Evolutionary conservation across 2,329 filamentous ascomycete species (phyloP).

Genomic region (Penicillium glabrum): DNA sequence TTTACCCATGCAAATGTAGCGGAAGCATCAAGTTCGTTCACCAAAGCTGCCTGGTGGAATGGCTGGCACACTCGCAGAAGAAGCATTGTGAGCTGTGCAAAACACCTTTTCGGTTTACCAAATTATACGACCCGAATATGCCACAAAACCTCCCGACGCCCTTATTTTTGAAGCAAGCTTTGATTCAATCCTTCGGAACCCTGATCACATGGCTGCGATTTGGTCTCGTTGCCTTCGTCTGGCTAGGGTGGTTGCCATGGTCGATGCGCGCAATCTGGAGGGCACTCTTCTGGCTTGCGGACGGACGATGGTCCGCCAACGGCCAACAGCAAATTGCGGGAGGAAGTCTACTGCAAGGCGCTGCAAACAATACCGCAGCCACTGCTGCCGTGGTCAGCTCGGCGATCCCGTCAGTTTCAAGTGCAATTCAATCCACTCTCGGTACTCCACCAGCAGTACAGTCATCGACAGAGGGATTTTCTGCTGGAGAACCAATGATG

Average conservation of each 20-base stretch:
- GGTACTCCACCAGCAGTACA: slow-evolving; percentile 31
- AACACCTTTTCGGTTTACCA: slow-evolving; percentile 96
- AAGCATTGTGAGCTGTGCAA: slow-evolving; percentile 99
- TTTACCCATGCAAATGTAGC: slow-evolving; percentile 98
- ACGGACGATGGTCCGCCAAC: slow-evolving; percentile 62
- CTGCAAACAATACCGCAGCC: slow-evolving; percentile 29
- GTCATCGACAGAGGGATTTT: slow-evolving; percentile 44
- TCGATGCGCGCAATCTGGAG: slow-evolving; percentile 91
- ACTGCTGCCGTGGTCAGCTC: slow-evolving; percentile 20
- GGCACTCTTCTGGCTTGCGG: slow-evolving; percentile 90
- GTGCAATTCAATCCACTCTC: slow-evolving; percentile 23
- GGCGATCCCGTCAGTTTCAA: slow-evolving; percentile 24
- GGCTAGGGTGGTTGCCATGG: slow-evolving; percentile 86
- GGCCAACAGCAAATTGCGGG: slow-evolving; percentile 22
- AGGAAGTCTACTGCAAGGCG: slow-evolving; percentile 19
- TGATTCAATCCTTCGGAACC: slow-evolving; percentile 70
- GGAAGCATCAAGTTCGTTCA: slow-evolving; percentile 99
- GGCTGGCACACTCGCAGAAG: slow-evolving; percentile 98
- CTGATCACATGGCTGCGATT: slow-evolving; percentile 76
- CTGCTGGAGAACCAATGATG: slow-evolving; percentile 45
- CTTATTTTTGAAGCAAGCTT: slow-evolving; percentile 77
- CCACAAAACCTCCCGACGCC: slow-evolving; percentile 76
- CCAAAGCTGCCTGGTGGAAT: slow-evolving; percentile 97
- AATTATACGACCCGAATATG: slow-evolving; percentile 94
- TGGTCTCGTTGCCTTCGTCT: slow-evolving; percentile 76